Conservation (phyloP, 1,284 basidiomycete genomes). For the Cystobasidium pallidum region DNA sequence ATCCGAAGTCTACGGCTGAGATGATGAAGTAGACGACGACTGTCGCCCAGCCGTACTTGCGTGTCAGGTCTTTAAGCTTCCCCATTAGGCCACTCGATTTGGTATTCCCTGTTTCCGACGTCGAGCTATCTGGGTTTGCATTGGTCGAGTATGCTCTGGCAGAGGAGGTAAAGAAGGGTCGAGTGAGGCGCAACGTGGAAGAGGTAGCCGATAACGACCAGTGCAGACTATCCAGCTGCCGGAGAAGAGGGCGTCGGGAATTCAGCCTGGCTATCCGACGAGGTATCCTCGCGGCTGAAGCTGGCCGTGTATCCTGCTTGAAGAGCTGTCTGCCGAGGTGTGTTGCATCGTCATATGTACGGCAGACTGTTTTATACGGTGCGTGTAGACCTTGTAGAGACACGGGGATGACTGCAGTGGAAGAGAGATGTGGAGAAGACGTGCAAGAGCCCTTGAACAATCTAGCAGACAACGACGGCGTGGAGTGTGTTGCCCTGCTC, state of each 20-base stretch:
- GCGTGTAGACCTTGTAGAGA: background rate
- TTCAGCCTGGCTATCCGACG: constrained; percentile 27
- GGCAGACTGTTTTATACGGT: background rate
- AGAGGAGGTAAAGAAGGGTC: constrained; percentile 20
- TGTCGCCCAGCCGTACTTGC: constrained; percentile 90
- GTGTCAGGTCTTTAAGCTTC: constrained; percentile 81
- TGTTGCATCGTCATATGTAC: constrained; percentile 2
- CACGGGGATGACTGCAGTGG: background rate
- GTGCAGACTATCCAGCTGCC: constrained; percentile 9
- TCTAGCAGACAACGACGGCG: background rate
- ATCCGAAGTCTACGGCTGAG: constrained; percentile 41
- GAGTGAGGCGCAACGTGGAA: background rate
- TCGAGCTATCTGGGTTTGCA: background rate
- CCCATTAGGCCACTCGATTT: constrained; percentile 16
- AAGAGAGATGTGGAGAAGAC: background rate
- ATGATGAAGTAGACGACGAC: constrained; percentile 71
- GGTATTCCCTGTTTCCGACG: constrained; percentile 6
- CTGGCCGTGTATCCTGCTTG: constrained; percentile 15
- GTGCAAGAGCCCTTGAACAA: background rate
- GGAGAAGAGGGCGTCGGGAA: background rate
- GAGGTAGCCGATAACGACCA: background rate
- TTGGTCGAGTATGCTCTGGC: constrained; percentile 5
- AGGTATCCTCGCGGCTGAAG: background rate
- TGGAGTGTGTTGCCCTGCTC: background rate
- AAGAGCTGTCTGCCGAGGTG: constrained; percentile 8